phyloP scores from a whole-genome alignment of 1,139 yeast genomes.

The Kodamaea fungicola region DNA sequence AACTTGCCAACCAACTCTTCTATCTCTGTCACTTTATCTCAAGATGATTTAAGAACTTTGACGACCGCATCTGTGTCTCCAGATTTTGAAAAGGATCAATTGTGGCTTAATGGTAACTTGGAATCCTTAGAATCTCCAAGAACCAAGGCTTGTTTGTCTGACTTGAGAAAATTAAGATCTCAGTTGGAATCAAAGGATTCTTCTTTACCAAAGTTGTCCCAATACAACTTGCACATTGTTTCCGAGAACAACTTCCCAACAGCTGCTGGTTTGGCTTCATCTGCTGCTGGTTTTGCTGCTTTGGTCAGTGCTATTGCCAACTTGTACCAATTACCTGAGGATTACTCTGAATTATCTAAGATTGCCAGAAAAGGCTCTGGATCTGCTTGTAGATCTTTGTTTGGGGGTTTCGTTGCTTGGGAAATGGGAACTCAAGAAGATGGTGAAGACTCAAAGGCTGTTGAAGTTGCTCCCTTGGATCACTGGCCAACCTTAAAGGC shows the following conservation, averaged over 20 bases:
- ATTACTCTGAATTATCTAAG: slow-evolving; percentile 79
- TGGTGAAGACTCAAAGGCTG: slow-evolving; percentile 91
- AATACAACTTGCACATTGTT: slow-evolving; percentile 71
- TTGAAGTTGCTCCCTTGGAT: slow-evolving; percentile 74
- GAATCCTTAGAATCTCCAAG: slow-evolving; percentile 67
- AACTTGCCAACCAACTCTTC: slow-evolving; percentile 95
- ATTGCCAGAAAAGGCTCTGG: slow-evolving; percentile 98
- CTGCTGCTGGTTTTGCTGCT: slow-evolving; percentile 98
- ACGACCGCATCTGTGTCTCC: slow-evolving; percentile 79
- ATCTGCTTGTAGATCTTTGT: slow-evolving; percentile 93
- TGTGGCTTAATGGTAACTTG: slow-evolving; percentile 79
- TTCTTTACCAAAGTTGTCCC: slow-evolving; percentile 57
- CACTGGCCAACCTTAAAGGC: slow-evolving; percentile 97
- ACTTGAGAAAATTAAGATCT: slow-evolving; percentile 64
- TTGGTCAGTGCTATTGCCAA: slow-evolving; percentile 82
- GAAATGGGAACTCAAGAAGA: slow-evolving; percentile 78
- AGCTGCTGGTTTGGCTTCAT: slow-evolving; percentile 96
- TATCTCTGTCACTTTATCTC: slow-evolving; percentile 89
- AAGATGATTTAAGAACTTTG: slow-evolving; percentile 82
- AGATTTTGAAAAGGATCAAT: slow-evolving; percentile 56
- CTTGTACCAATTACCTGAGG: slow-evolving; percentile 76
- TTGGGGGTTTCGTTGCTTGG: slow-evolving; percentile 99
- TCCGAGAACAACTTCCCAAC: slow-evolving; percentile 98
- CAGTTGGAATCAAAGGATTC: slow-evolving; percentile 50
- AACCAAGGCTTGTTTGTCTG: slow-evolving; percentile 75